Percentiles rank a stretch among this genome's conserved stretches.
These are phyloP conservation scores for Aspergillus calidoustus DNA, from an alignment of 2,329 filamentous ascomycete species.

Conservation along the genomic window DNA sequence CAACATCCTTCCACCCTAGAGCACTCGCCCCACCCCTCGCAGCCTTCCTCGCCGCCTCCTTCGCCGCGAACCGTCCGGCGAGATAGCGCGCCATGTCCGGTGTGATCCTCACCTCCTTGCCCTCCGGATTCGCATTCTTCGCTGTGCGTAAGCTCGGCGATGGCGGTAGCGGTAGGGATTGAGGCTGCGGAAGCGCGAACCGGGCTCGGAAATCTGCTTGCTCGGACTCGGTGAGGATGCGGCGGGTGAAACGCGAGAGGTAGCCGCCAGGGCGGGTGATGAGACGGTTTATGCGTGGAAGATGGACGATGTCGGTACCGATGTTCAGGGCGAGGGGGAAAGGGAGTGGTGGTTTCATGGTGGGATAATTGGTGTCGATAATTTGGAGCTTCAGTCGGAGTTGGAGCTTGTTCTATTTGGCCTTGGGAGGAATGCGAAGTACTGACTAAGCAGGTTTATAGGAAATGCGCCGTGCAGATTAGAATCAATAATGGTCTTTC, in stretches of 20 bases:
- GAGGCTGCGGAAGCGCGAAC: constrained; percentile 27
- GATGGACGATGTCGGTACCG: constrained; percentile 78
- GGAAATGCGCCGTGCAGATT: not conserved
- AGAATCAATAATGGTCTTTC: not conserved
- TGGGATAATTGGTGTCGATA: not conserved
- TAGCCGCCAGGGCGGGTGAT: constrained; percentile 52
- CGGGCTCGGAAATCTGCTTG: constrained; percentile 42
- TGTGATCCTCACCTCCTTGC: constrained; percentile 15
- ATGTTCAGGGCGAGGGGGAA: constrained; percentile 62
- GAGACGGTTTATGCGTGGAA: constrained; percentile 67
- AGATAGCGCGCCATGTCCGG: constrained; percentile 49
- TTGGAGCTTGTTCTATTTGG: not conserved
- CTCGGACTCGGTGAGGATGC: constrained; percentile 48
- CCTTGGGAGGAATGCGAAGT: not conserved
- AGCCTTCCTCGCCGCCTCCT: constrained; percentile 77
- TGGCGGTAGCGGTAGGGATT: not conserved
- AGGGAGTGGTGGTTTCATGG: constrained; percentile 59
- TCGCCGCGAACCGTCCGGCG: constrained; percentile 68
- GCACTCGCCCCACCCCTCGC: constrained; percentile 57
- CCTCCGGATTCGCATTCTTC: not conserved
- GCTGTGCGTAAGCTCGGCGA: not conserved
- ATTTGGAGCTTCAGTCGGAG: not conserved
- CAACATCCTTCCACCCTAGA: constrained; percentile 67
- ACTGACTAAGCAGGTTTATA: constrained; percentile 11
- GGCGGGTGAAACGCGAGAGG: constrained; percentile 43